Base-by-base conservation (phyloP, 2,329 filamentous ascomycete genomes). In the Cladophialophora psammophila region DNA sequence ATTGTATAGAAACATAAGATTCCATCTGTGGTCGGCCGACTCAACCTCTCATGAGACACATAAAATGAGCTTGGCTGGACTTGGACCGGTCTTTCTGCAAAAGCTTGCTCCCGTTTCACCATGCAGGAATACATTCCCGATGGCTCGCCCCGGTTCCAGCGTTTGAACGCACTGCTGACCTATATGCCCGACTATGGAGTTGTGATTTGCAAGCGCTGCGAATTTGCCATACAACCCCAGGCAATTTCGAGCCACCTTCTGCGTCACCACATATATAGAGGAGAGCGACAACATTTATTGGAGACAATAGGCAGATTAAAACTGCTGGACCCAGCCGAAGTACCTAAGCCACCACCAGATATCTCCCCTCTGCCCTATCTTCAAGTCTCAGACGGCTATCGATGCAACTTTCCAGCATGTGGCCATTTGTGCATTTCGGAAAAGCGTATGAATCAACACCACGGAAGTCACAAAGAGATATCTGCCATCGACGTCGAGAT, bases 171-270 rank as follows among this genome's bases (percentile, higher is more conserved):
- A 13, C 35, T 63, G 6, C 32, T 63, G 8, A 48, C 18, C 45
- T 38, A 63, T 42, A 13, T 63, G 7, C 50, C 60, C 5, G 60
- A 54, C 26, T 72, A 75, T 65, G 57, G 73, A 9, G 73, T 79
- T 6, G 65, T 79, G 8, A 78, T 80, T 42, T 80, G 77, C 71
- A 73, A 74, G 40, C 67, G 76, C 68, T 80, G 78, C 68, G 70
- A 74, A 38, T 79, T 79, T 65, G 78, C 78, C 13, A 76, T 79
- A 61, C 78, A 80, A 66, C 78, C 78, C 64, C 76, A 71, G 67
- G 78, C 78, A 1, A 26, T 80, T n/a, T 66, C 71, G 56, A 78
- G 77, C 65, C 77, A 80, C 53, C 67, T 79, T 32, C 75, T 79
- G 8, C 73, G 77, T 38, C 78, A 79, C 68, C 78, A 78, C 62